Evolutionary conservation across 1,284 basidiomycete species (phyloP), one percentile per base, ranked within the genome.

Genomic region (Lentinula novae-zelandiae): DNA sequence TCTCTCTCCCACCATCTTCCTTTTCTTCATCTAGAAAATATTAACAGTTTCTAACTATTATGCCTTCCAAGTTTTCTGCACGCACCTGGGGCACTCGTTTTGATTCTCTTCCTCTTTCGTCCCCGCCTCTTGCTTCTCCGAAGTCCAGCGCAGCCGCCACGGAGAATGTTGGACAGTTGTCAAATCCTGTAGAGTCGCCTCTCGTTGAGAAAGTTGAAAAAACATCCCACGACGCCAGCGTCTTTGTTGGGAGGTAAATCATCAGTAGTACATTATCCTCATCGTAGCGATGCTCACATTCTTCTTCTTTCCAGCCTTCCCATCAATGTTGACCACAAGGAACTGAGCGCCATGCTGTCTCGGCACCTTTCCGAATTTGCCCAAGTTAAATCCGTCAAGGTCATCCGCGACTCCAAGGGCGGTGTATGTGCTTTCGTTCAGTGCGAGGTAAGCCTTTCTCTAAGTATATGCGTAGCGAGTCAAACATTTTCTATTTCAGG

Each of bases 391-490:
- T 81, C 78, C 58, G 80, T 92, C 70, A 92, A 92, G 70, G 84
- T 91, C 53, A 81, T 91, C 55, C 85, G 85, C 60, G 89, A 92
- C 70, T 81, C 79, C 61, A 87, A 85, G 70, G 87, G 89, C 48
- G 85, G 88, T 31, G 82, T 86, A 40, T 91, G 90, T 68, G 90
- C 90, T 53, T 92, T 92, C 70, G 84, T 91, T 15, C 90, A 92
- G 72, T 92, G 89, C 78, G 82, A 90, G 78, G 90, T 63, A 60
- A 33, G 38, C 53, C 49, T 34, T 13, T 60, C 44, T 49, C 15
- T 5, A 38, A 44, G 38, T 56, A 60, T 58, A 60, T 61, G 55
- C 50, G 59, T 50, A 57, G 27, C 55, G 27, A 31, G 55, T 60
- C 55, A 31, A 27, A 13, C 39, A 55, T 57, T 65, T 61, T 62